These are phyloP conservation scores for Arthrobotrys entomopaga DNA, from an alignment of 2,329 filamentous ascomycete species.

Conservation along the genomic window DNA sequence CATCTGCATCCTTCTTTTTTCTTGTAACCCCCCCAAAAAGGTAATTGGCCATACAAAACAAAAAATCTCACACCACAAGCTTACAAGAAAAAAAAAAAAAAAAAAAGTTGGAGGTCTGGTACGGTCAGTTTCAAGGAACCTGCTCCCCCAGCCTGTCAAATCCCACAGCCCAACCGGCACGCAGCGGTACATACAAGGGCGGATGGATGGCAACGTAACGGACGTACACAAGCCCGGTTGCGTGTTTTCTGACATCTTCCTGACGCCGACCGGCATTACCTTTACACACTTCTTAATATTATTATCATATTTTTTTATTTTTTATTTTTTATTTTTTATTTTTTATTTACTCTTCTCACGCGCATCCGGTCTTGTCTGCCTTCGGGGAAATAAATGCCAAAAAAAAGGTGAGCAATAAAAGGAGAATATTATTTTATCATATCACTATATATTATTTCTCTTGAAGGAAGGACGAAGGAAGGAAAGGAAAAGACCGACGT, in stretches of 20 bases:
- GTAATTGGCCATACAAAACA: neutral
- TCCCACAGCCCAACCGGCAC: conserved; percentile 54
- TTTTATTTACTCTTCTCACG: conserved; percentile 5
- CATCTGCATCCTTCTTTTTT: conserved; percentile 4
- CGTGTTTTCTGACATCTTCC: conserved; percentile 43
- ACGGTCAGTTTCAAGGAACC: conserved; percentile 19
- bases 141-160: conserved; percentile 52
- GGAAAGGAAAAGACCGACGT: neutral
- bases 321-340: conserved; percentile 18
- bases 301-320: conserved; percentile 1
- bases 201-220: conserved; percentile 36
- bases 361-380: conserved; percentile 22
- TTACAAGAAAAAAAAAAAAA: neutral
- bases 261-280: conserved; percentile 15
- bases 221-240: conserved; percentile 12
- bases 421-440: neutral
- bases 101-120: conserved; percentile 2
- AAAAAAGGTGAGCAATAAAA: conserved; percentile 2
- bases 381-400: conserved; percentile 20
- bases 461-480: too few species aligned
- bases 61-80: too few species aligned
- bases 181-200: conserved; percentile 39
- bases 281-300: too few species aligned
- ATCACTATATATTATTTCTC: neutral
- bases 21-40: conserved; percentile 6